Evolutionary conservation across 257 asterid species (phyloP).

Genomic region (Plectranthus barbatus): DNA sequence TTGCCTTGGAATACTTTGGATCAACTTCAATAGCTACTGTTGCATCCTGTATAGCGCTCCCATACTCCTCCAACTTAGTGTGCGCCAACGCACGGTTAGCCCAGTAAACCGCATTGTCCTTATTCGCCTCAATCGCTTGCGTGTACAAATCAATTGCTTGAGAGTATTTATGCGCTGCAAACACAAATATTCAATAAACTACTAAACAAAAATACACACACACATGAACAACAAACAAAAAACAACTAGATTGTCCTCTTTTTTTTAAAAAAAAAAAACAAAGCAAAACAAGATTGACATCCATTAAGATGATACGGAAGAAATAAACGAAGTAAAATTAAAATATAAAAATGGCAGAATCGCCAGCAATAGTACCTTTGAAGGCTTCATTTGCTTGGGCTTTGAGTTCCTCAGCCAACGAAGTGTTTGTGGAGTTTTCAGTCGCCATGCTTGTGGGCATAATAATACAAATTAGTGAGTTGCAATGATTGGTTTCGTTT

Average conservation of each 20-base stretch:
- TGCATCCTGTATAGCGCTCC: constrained; percentile 92
- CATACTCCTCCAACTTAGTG: constrained; percentile 90
- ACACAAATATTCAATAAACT: constrained; percentile 7
- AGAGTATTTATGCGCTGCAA: constrained; percentile 70
- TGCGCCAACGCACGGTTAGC: constrained; percentile 98
- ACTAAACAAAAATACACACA: constrained; percentile 1
- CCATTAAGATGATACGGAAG: not conserved
- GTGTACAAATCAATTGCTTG: constrained; percentile 91
- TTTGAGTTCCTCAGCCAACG: constrained; percentile 75
- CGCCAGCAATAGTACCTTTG: constrained; percentile 45
- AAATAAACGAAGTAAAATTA: not conserved
- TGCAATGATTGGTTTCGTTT: not conserved
- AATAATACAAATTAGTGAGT: constrained; percentile 17
- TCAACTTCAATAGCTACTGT: constrained; percentile 77
- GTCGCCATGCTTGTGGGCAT: constrained; percentile 79
- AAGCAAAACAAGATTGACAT: not conserved
- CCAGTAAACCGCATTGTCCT: constrained; percentile 84
- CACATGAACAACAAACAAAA: not conserved
- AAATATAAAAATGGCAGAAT: no score
- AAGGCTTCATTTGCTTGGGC: constrained; percentile 86
- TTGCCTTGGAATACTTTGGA: constrained; percentile 83
- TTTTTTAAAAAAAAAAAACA: no score
- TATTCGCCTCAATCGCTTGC: constrained; percentile 70
- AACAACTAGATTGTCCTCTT: no score
- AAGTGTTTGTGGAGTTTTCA: constrained; percentile 33